A percentile compares a stretch with the other conserved stretches of the same genome.
phyloP scores from a whole-genome alignment of 257 asterid species.

The Sherardia arvensis region DNA sequence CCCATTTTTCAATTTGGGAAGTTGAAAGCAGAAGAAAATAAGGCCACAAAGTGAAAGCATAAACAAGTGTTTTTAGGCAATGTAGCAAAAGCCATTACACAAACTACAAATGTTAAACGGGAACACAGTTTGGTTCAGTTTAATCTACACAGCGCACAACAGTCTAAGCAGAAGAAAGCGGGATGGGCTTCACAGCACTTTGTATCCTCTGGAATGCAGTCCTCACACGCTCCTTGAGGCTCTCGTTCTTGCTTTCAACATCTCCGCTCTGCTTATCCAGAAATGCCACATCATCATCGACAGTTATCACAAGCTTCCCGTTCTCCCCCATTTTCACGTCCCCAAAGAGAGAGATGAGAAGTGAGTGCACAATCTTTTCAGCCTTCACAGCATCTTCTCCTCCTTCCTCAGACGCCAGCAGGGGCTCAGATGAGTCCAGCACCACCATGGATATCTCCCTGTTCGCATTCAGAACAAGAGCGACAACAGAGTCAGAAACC shows the following conservation, averaged over 20 bases:
- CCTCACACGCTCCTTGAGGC: constrained; percentile 74
- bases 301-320: constrained; percentile 56
- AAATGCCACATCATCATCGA: constrained; percentile 61
- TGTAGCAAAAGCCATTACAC: neutral
- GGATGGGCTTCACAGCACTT: constrained; percentile 78
- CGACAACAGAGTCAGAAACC: constrained; percentile 89
- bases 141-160: neutral
- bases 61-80: neutral
- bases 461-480: constrained; percentile 73
- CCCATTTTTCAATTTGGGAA: too few relatives aligned
- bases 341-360: constrained; percentile 82
- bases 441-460: constrained; percentile 61
- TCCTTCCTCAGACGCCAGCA: constrained; percentile 21
- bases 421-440: constrained; percentile 42
- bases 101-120: neutral
- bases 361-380: constrained; percentile 70
- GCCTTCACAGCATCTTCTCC: constrained; percentile 56
- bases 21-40: neutral
- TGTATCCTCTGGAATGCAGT: constrained; percentile 56
- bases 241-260: constrained; percentile 74
- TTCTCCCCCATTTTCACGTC: constrained; percentile 62
- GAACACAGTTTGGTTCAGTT: neutral
- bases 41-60: neutral
- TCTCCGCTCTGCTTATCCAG: constrained; percentile 75
- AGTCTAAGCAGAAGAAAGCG: constrained; percentile 34